A percentile compares a stretch with the other conserved stretches of the same genome.
These are phyloP conservation scores for Ehretia macrophylla DNA, from an alignment of 257 asterid genomes.

Conservation along the genomic window DNA sequence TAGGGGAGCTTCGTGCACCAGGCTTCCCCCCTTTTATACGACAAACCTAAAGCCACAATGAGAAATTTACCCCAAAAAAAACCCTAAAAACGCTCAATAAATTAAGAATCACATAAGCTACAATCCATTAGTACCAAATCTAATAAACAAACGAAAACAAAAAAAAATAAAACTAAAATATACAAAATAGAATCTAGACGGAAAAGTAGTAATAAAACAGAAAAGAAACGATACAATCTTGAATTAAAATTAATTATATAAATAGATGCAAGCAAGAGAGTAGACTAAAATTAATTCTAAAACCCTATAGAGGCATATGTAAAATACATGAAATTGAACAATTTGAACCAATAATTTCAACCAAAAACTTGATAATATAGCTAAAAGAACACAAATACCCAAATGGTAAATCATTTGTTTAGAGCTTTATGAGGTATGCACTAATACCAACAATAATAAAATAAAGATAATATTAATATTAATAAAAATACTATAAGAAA, in stretches of 20 bases:
- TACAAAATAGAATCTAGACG: constrained; percentile 13
- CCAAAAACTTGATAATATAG: neutral
- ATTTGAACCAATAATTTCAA: neutral
- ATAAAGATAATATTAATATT: no score
- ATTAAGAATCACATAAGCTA: no score
- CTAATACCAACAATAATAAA: no score
- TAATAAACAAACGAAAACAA: neutral
- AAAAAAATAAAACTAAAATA: constrained; percentile 4
- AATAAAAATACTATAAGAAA: neutral
- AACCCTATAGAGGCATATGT: constrained; percentile 10
- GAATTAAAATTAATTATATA: constrained; percentile 5
- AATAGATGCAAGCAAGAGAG: constrained; percentile 8
- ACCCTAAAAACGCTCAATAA: no score
- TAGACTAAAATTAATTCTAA: constrained; percentile 5
- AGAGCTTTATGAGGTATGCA: neutral
- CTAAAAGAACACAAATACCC: neutral
- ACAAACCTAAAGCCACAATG: neutral
- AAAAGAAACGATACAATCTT: no score
- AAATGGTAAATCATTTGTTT: neutral
- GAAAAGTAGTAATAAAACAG: constrained; percentile 6
- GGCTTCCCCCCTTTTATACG: no score
- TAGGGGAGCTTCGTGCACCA: no score
- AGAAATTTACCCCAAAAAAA: neutral
- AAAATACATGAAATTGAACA: neutral
- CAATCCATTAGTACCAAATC: no score